Percentiles rank a stretch among this genome's conserved stretches.
Conservation (phyloP, 2,329 filamentous ascomycete genomes). For the Alternaria tenuissima region DNA sequence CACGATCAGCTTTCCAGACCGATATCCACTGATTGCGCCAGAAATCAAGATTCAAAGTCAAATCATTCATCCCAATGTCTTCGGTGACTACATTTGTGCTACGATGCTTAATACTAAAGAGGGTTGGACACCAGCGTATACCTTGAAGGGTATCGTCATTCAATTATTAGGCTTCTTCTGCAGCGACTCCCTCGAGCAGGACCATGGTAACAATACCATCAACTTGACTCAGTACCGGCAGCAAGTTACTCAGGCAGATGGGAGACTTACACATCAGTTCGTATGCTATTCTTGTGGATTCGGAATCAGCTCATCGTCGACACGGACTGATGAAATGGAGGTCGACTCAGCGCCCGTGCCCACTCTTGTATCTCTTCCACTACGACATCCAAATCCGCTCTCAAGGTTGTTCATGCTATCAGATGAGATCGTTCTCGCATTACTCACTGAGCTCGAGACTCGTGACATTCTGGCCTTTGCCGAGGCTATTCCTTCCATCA, state of each 20-base stretch:
- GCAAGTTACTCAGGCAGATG: neutral
- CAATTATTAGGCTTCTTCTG: conserved; percentile 63
- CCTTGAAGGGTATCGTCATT: conserved; percentile 60
- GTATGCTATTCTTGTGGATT: neutral
- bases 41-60: conserved; percentile 52
- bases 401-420: conserved; percentile 46
- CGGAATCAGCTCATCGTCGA: neutral
- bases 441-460: conserved; percentile 33
- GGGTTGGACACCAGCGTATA: conserved; percentile 61
- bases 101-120: conserved; percentile 55
- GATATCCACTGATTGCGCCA: conserved; percentile 55
- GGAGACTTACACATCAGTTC: neutral
- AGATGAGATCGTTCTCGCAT: conserved; percentile 53
- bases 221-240: conserved; percentile 32
- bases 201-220: conserved; percentile 31
- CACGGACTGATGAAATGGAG: neutral
- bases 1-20: conserved; percentile 46
- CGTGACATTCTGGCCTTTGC: conserved; percentile 51
- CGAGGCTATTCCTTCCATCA: conserved; percentile 50
- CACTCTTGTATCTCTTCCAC: neutral
- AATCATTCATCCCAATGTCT: conserved; percentile 59
- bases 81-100: conserved; percentile 56
- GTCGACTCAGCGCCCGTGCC: neutral
- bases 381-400: neutral
- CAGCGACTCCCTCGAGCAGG: conserved; percentile 58